phyloP scores from a whole-genome alignment of 805 yeast genomes.

The Nakazawaea ernobii region DNA sequence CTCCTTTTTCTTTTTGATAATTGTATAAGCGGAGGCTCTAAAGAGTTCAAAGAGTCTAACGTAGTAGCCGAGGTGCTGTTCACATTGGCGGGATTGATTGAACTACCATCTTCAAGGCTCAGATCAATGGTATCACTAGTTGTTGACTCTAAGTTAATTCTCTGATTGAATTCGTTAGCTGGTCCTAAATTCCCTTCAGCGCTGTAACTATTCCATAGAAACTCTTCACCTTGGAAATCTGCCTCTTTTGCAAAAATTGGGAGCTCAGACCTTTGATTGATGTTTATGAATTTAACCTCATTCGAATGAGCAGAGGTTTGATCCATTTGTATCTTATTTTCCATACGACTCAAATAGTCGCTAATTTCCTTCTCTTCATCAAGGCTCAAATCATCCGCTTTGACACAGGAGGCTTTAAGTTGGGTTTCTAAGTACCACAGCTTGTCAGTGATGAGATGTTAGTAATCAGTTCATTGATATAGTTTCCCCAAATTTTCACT shows the following conservation, averaged over 20 bases:
- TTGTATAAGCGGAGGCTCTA: too few relatives aligned
- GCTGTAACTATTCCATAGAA: conserved; percentile 9
- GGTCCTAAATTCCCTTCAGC: conserved; percentile 15
- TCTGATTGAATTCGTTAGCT: background rate
- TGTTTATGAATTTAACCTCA: background rate
- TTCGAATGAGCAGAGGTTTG: background rate
- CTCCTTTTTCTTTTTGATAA: background rate
- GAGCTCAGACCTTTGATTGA: background rate
- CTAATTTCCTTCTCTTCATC: background rate
- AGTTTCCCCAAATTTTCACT: background rate
- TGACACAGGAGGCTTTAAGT: background rate
- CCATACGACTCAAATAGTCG: background rate
- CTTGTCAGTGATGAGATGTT: background rate
- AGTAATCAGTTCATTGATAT: background rate
- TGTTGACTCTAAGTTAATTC: background rate
- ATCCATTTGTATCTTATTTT: background rate
- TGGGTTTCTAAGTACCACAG: background rate
- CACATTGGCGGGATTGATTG: too few relatives aligned
- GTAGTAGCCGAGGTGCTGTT: too few relatives aligned
- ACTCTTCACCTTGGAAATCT: background rate
- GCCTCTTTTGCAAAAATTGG: background rate
- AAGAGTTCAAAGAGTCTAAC: too few relatives aligned
- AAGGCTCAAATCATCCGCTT: background rate
- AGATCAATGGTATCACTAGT: too few relatives aligned
- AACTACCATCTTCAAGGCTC: too few relatives aligned